A percentile compares a stretch with the other conserved stretches of the same genome.
Conservation (phyloP, 2,329 filamentous ascomycete species). For the Kalmusia sp. region DNA sequence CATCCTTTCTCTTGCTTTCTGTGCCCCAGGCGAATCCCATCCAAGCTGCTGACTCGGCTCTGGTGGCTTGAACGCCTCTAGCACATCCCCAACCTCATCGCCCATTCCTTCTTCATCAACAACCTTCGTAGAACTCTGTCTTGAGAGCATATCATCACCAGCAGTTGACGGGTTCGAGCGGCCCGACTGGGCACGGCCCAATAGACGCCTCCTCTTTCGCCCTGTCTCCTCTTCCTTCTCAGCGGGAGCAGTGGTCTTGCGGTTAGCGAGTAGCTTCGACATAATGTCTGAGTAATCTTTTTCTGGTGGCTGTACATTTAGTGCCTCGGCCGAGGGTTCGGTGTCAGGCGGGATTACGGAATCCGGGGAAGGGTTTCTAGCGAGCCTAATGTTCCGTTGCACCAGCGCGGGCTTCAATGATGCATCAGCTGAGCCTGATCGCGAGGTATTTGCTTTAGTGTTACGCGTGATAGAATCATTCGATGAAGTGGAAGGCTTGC, state of each 20-base stretch:
- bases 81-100: conserved; percentile 16
- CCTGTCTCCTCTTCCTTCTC: conserved; percentile 29
- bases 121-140: conserved; percentile 25
- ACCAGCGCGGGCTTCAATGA: conserved; percentile 27
- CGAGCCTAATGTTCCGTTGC: conserved; percentile 15
- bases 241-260: conserved; percentile 29
- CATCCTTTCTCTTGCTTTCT: conserved; percentile 43
- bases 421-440: conserved; percentile 28
- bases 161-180: conserved; percentile 37
- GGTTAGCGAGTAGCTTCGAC: conserved; percentile 37
- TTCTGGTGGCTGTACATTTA: conserved; percentile 19
- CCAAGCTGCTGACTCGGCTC: conserved; percentile 46
- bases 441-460: conserved; percentile 16
- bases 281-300: conserved; percentile 43
- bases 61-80: conserved; percentile 31
- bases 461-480: conserved; percentile 19
- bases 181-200: conserved; percentile 41
- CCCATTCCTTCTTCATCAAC: conserved; percentile 25
- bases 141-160: conserved; percentile 18
- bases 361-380: conserved; percentile 30
- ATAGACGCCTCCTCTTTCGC: conserved; percentile 29
- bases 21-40: conserved; percentile 47
- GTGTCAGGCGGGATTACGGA: conserved; percentile 32
- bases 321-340: conserved; percentile 16
- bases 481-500: conserved; percentile 39